Base-by-base conservation (phyloP, 495 filamentous ascomycete species). In the Penicillium dipodomyicola region DNA sequence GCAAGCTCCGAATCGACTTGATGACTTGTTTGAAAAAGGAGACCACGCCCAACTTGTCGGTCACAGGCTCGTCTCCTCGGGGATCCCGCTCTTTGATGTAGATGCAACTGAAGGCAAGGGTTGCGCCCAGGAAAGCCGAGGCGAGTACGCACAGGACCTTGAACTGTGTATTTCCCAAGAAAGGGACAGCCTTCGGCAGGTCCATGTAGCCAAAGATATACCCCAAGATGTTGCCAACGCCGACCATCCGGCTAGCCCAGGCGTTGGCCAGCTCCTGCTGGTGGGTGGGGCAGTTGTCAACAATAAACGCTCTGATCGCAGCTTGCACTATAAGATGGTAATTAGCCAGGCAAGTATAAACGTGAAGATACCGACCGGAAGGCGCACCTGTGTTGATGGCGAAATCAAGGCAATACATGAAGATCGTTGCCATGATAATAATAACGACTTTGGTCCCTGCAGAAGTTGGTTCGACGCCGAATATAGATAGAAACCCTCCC, bases 261-360 rank as follows among this genome's bases (percentile, higher is more conserved):
- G 90, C 87, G 71, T 96, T 96, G 17, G 92, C 90, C 14, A 85
- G 75, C 68, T 94, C 89, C 75, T 96, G 91, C 68, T 96, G 92
- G 64, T 96, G 92, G 0, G 87, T 82, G 3, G 92, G 92, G 11
- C 89, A 87, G 61, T 89, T 91, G 62, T 96, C 92, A 12, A 96
- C 88, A 54, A 96, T 92, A 62, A 93, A 96, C 17, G 91, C 90
- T 61, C 92, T 80, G 69, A 95, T 88, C 0, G 82, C 90, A 32
- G 91, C 91, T 80, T 96, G 91, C 25, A 96, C 90, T 89, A 53
- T 19, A 23, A 22, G 48, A 43, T 53, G 6, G 29, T 45, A 29
- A 47, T 43, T 33, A 64, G 50, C 12, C 11, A 33, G 33, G 32
- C 6, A n/a, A 35, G n/a, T 19, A 23, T 23, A 0, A 41, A 48